A percentile compares a stretch with the other conserved stretches of the same genome.
Conservation (phyloP, 129 eudicot genomes). For the Flaveria ramosissima region DNA sequence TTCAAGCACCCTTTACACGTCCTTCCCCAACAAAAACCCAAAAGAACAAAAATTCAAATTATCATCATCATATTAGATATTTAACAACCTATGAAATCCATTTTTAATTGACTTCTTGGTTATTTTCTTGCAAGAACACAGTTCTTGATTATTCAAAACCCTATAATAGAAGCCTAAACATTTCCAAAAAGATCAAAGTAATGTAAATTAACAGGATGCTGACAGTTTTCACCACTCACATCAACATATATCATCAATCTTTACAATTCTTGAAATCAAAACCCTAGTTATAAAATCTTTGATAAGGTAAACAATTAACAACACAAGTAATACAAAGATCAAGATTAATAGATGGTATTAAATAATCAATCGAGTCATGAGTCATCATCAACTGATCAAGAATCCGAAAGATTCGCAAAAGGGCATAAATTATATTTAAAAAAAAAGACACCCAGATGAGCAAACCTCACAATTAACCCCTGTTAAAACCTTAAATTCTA, state of each 20-base stretch:
- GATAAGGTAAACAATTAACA: constrained; percentile 16
- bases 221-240: constrained; percentile 1
- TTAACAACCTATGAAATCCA: too few relatives aligned
- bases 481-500: background rate
- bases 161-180: background rate
- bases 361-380: background rate
- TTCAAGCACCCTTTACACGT: too few relatives aligned
- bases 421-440: background rate
- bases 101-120: too few relatives aligned
- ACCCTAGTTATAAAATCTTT: background rate
- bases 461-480: background rate
- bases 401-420: background rate
- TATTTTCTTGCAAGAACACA: constrained; percentile 5
- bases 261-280: background rate
- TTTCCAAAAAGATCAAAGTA: constrained; percentile 13
- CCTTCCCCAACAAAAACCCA: too few relatives aligned
- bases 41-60: too few relatives aligned
- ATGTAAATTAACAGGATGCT: constrained; percentile 1
- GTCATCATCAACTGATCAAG: background rate
- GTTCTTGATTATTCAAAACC: background rate
- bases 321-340: constrained; percentile 10
- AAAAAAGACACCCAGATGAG: background rate
- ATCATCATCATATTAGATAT: too few relatives aligned
- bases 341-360: background rate
- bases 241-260: background rate